Evolutionary conservation across 2,329 filamentous ascomycete genomes (phyloP).

Genomic region (Atkinsonella hypoxylon): DNA sequence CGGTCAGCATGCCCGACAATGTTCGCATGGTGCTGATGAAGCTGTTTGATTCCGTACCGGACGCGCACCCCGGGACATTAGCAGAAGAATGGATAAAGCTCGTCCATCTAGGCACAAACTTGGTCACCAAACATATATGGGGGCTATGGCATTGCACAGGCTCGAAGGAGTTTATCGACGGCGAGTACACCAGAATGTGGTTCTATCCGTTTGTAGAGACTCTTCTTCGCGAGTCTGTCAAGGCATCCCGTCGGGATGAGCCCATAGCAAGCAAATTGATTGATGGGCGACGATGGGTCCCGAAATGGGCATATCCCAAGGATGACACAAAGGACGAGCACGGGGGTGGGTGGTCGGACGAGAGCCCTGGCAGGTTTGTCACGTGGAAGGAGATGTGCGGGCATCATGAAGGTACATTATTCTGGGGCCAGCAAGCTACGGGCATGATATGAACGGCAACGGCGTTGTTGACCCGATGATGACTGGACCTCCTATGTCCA

Average conservation of each 20-base stretch:
- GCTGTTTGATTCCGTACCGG: slow-evolving; percentile 19
- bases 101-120: slow-evolving; percentile 24
- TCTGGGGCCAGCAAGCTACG: slow-evolving; percentile 12
- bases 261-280: slow-evolving; percentile 17
- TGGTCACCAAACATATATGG: slow-evolving; percentile 24
- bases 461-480: too few species aligned
- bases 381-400: slow-evolving; percentile 17
- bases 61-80: slow-evolving; percentile 14
- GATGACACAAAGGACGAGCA: slow-evolving; percentile 8
- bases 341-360: slow-evolving; percentile 15
- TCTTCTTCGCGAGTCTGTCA: slow-evolving; percentile 18
- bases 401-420: slow-evolving; percentile 12
- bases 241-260: slow-evolving; percentile 12
- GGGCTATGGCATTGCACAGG: slow-evolving; percentile 28
- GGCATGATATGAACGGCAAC: background rate
- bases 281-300: slow-evolving; percentile 20
- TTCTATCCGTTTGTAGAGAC: slow-evolving; percentile 23
- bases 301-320: slow-evolving; percentile 10
- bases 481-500: too few species aligned
- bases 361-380: slow-evolving; percentile 13
- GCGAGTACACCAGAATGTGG: slow-evolving; percentile 25
- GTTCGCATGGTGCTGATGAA: slow-evolving; percentile 17
- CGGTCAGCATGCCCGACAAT: slow-evolving; percentile 20
- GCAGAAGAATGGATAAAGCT: slow-evolving; percentile 20
- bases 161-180: slow-evolving; percentile 19